Evolutionary conservation across 73 alveolate species (phyloP), one percentile per base, ranked within the genome.

Genomic region (Paramecium sexaurelia): DNA sequence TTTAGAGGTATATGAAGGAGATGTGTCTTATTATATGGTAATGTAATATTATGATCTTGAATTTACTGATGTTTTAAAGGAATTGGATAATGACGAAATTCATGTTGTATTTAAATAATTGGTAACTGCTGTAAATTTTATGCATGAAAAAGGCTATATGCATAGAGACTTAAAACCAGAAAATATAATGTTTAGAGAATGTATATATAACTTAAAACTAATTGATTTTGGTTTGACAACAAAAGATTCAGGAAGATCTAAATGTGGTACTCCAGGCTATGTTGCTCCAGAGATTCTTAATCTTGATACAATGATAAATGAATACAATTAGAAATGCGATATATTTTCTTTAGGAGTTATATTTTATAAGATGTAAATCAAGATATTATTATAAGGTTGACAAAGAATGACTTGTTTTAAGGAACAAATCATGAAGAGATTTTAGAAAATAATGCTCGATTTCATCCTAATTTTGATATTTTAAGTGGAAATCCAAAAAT

Each of bases 181-280:
- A 40, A 78, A 78, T 78, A 78, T 78, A 10, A 61, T 61, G 83
- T 61, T 61, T 61, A 29, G 47, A 5, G 83, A 61, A 1, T 10
- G 47, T 61, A 61, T 61, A 26, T 32, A 61, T 8, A 11, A 26
- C 9, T 61, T 78, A 29, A 78, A 19, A 41, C 20, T 78, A 4
- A 71, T 71, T 71, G 86, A 71, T 19, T 71, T 71, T 71, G 86
- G 86, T 15, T 36, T 35, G 19, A 35, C 86, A 0, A 37, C 86
- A 15, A 71, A 35, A 71, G 86, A 71, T 33, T 40, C 36, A 13
- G 57, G 55, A 8, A 71, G 5, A 71, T 19, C 56, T 17, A 95
- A 94, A 92, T 92, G 96, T n/a, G 98, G 98, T 1, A 94, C 98
- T 17, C 90, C 96, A 15, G 98, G 98, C 4, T 95, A 91, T 91